A percentile compares a stretch with the other conserved stretches of the same genome.
These are phyloP conservation scores for Dichotomocladium elegans DNA, from an alignment of 371 early-diverging fungal species.

Conservation along the genomic window DNA sequence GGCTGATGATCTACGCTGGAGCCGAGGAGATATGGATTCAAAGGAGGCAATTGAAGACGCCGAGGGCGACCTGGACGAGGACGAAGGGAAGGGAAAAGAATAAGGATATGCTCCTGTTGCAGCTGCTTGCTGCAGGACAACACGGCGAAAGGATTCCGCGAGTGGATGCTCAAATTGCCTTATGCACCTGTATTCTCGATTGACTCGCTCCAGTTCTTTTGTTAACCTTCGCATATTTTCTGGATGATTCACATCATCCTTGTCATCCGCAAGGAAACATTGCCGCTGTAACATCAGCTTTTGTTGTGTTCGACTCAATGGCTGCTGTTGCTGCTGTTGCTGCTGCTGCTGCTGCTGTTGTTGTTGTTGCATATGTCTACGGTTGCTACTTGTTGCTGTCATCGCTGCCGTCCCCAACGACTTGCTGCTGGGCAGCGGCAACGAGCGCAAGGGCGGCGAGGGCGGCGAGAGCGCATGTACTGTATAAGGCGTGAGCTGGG, in stretches of 20 bases:
- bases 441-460: no score
- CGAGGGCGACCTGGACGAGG: background rate
- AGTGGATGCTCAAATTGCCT: conserved; percentile 41
- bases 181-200: conserved; percentile 43
- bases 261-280: conserved; percentile 48
- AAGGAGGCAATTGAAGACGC: conserved; percentile 2
- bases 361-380: background rate
- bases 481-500: conserved; percentile 2
- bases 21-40: background rate
- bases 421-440: no score
- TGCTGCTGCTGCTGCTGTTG: background rate
- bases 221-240: conserved; percentile 45
- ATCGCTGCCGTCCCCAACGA: no score
- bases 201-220: conserved; percentile 50
- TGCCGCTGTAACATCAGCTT: conserved; percentile 51
- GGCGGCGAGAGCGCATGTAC: background rate
- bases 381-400: no score
- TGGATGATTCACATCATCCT: conserved; percentile 48
- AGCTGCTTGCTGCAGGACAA: conserved; percentile 6
- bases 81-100: background rate
- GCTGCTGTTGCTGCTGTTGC: background rate
- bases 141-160: conserved; percentile 30
- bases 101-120: conserved; percentile 5
- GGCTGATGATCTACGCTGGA: conserved; percentile 8
- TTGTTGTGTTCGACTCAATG: conserved; percentile 44